Conservation (phyloP, 2,329 filamentous ascomycete species). For the Keithomyces neogunnii region DNA sequence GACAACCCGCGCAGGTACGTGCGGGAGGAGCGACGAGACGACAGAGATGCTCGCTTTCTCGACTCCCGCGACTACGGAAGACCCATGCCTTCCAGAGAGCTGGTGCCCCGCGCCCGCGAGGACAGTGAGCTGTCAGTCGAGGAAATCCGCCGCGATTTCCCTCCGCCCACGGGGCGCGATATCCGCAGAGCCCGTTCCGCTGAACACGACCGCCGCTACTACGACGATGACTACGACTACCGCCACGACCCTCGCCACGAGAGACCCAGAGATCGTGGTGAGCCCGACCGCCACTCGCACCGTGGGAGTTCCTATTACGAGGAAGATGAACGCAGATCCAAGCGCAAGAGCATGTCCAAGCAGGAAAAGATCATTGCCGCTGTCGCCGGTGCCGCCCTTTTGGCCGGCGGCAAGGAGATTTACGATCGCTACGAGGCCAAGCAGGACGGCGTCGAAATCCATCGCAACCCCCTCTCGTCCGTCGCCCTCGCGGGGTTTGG, state of each 20-base stretch:
- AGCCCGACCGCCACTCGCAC: conserved; percentile 28
- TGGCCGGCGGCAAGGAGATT: conserved; percentile 58
- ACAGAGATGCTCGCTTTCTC: conserved; percentile 43
- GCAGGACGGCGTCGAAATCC: conserved; percentile 37
- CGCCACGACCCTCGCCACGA: conserved; percentile 35
- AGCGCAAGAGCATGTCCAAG: conserved; percentile 42
- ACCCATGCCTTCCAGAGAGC: conserved; percentile 38
- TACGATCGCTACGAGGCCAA: conserved; percentile 55
- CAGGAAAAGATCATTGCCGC: conserved; percentile 60
- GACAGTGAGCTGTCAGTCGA: conserved; percentile 71
- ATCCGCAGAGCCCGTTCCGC: conserved; percentile 56
- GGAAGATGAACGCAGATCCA: conserved; percentile 46
- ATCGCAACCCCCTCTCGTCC: conserved; percentile 51
- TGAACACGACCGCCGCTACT: conserved; percentile 41
- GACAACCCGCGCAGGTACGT: conserved; percentile 43
- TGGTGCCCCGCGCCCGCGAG: conserved; percentile 54
- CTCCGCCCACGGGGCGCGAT: conserved; percentile 52
- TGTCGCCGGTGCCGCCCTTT: conserved; percentile 55
- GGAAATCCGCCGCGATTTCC: conserved; percentile 77
- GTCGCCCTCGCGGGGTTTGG: conserved; percentile 56
- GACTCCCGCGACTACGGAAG: conserved; percentile 43
- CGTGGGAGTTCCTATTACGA: conserved; percentile 45
- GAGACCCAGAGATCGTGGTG: conserved; percentile 9
- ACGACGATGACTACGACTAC: conserved; percentile 44
- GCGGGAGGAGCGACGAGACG: conserved; percentile 44